Evolutionary conservation across 2,329 filamentous ascomycete species (phyloP).

Genomic region (Pseudogymnoascus sp.): DNA sequence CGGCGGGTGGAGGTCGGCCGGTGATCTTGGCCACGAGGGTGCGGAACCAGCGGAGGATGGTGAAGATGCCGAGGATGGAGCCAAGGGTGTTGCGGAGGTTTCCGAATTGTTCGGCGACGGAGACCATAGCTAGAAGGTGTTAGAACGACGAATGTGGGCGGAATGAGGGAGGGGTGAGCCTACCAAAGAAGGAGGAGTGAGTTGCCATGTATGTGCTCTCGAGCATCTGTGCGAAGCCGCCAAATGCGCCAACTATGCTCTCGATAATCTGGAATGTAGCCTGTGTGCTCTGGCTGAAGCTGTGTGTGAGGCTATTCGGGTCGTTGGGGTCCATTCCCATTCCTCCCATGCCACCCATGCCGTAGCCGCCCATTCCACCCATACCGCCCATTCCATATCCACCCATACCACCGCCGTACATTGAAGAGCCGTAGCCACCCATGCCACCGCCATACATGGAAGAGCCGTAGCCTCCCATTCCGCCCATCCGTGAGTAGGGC

Average conservation of each 20-base stretch:
- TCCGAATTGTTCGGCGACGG: slow-evolving; percentile 93
- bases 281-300: slow-evolving; percentile 89
- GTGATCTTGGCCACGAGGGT: slow-evolving; percentile 88
- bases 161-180: slow-evolving; percentile 30
- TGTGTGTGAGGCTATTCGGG: slow-evolving; percentile 88
- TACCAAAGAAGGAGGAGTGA: slow-evolving; percentile 96
- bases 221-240: slow-evolving; percentile 96
- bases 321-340: slow-evolving; percentile 63
- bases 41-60: slow-evolving; percentile 87
- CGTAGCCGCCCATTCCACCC: slow-evolving; percentile 38
- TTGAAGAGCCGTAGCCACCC: slow-evolving; percentile 32
- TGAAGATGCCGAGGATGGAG: slow-evolving; percentile 91
- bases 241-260: slow-evolving; percentile 91
- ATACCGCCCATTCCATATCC: slow-evolving; percentile 36
- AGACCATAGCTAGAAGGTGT: slow-evolving; percentile 72
- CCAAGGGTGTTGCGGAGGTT: slow-evolving; percentile 89
- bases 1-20: slow-evolving; percentile 80
- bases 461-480: slow-evolving; percentile 36
- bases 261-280: slow-evolving; percentile 98
- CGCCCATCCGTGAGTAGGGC: slow-evolving; percentile 39
- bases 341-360: slow-evolving; percentile 32
- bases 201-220: slow-evolving; percentile 99
- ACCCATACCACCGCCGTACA: slow-evolving; percentile 35
- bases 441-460: slow-evolving; percentile 31
- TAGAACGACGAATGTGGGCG: slow-evolving; percentile 17